Percentiles rank a stretch among this genome's conserved stretches.
phyloP scores from a whole-genome alignment of 2,329 filamentous ascomycete genomes.

The Alternaria tenuissima region DNA sequence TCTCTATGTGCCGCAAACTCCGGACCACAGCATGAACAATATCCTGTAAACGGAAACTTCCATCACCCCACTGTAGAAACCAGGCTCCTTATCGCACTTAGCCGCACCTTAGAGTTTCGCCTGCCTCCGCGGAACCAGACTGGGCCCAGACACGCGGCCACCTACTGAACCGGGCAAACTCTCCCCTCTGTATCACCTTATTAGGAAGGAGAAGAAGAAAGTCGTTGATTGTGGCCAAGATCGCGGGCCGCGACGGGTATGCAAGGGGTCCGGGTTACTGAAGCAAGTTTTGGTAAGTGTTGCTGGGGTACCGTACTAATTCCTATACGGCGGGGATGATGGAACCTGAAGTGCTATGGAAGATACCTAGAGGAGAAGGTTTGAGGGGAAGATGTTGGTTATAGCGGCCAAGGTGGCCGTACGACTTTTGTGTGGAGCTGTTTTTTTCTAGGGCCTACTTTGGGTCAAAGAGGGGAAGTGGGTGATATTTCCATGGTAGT shows the following conservation, averaged over 20 bases:
- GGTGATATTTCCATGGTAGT: no score
- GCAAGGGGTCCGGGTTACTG: neutral
- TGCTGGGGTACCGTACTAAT: neutral
- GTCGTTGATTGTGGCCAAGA: neutral
- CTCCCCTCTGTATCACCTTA: neutral
- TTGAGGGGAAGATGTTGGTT: no score
- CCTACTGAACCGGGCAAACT: neutral
- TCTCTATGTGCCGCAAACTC: neutral
- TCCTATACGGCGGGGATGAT: no score
- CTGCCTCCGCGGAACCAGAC: slow-evolving; percentile 1
- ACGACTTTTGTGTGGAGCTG: no score
- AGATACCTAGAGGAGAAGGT: no score
- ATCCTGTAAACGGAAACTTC: neutral
- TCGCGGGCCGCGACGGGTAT: neutral
- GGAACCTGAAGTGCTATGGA: no score
- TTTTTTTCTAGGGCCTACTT: no score
- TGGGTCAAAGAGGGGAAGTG: no score
- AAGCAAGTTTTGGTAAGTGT: neutral
- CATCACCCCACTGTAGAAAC: neutral
- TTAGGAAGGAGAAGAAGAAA: neutral
- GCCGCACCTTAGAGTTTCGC: neutral
- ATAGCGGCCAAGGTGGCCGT: no score
- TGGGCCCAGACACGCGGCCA: neutral
- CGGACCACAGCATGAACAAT: neutral
- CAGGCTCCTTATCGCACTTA: neutral